Evolutionary conservation across 23 red algal species (phyloP).

Genomic region (Pyropia yezoensis): DNA sequence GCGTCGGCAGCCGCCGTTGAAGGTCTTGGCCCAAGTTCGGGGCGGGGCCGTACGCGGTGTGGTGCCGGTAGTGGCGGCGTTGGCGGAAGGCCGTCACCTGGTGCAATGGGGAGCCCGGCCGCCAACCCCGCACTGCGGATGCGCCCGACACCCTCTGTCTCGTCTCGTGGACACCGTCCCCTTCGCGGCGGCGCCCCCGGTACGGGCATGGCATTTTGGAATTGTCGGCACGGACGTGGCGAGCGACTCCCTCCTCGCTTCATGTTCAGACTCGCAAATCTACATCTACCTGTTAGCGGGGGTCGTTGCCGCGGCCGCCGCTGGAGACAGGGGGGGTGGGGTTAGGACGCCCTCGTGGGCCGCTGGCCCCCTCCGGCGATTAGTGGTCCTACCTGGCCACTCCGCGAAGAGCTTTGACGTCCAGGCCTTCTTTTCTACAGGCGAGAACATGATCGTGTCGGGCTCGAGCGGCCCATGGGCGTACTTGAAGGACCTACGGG

Average conservation of each 20-base stretch:
- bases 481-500: constrained; percentile 50
- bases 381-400: constrained; percentile 28
- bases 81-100: too few relatives aligned
- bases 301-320: too few relatives aligned
- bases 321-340: constrained; percentile 14
- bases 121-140: too few relatives aligned
- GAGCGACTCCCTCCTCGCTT: constrained; percentile 21
- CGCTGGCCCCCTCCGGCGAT: neutral
- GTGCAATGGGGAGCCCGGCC: too few relatives aligned
- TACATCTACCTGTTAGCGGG: constrained; percentile 27
- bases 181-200: neutral
- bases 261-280: constrained; percentile 36
- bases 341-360: neutral
- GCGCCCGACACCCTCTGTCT: neutral
- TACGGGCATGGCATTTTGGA: constrained; percentile 28
- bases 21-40: too few relatives aligned
- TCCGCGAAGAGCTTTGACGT: constrained; percentile 65
- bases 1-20: neutral
- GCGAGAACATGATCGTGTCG: constrained; percentile 35
- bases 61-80: too few relatives aligned
- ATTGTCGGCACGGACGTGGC: constrained; percentile 32
- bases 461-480: constrained; percentile 45
- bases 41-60: too few relatives aligned
- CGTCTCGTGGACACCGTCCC: neutral
- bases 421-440: constrained; percentile 29